phyloP scores from a whole-genome alignment of 768 basidiomycete genomes.

The Trametes maxima region DNA sequence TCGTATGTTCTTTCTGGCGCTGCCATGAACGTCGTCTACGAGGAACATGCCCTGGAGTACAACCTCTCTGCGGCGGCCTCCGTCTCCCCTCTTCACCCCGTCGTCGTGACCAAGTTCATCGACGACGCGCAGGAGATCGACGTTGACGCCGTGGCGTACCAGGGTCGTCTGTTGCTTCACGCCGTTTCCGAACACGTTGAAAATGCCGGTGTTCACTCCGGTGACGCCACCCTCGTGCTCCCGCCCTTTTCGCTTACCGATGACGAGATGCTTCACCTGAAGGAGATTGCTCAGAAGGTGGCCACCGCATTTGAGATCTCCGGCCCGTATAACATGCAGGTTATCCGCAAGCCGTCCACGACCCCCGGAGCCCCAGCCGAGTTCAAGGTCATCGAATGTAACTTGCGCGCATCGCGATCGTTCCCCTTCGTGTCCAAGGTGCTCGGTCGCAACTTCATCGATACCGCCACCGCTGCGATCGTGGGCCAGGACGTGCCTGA shows the following conservation, averaged over 20 bases:
- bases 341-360: constrained; percentile 79
- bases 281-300: constrained; percentile 93
- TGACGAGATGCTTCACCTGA: constrained; percentile 82
- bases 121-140: constrained; percentile 98
- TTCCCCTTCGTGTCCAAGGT: constrained; percentile 99
- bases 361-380: constrained; percentile 56
- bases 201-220: constrained; percentile 98
- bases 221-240: constrained; percentile 96
- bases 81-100: constrained; percentile 96
- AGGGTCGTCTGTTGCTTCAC: constrained; percentile 90
- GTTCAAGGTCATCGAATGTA: constrained; percentile 99
- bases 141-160: constrained; percentile 93
- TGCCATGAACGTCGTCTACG: constrained; percentile 98
- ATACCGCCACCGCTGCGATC: constrained; percentile 88
- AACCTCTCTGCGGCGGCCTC: constrained; percentile 96
- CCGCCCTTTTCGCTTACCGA: constrained; percentile 85
- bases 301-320: constrained; percentile 94
- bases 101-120: constrained; percentile 99
- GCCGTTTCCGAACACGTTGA: constrained; percentile 99
- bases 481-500: constrained; percentile 84
- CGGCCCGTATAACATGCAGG: constrained; percentile 99
- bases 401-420: constrained; percentile 94
- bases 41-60: constrained; percentile 86
- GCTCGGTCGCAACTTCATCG: constrained; percentile 95
- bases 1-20: constrained; percentile 99